These are phyloP conservation scores for Catharanthus roseus DNA, from an alignment of 257 asterid species.

Conservation along the genomic window DNA sequence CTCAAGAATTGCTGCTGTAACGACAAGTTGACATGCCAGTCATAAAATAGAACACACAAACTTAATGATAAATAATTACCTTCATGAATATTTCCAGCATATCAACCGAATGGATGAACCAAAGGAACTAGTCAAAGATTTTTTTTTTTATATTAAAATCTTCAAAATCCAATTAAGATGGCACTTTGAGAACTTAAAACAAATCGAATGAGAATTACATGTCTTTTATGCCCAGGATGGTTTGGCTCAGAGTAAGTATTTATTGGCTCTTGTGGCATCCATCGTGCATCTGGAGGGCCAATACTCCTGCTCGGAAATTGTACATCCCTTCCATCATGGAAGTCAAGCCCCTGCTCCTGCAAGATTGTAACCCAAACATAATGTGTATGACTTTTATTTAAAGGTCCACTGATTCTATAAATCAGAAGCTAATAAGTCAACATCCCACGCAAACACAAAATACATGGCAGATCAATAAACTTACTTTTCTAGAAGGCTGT, in stretches of 20 bases:
- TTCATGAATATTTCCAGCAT: neutral
- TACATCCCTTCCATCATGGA: constrained; percentile 49
- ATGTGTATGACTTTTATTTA: constrained; percentile 9
- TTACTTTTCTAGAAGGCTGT: constrained; percentile 73
- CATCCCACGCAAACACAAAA: constrained; percentile 2
- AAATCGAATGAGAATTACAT: constrained; percentile 34
- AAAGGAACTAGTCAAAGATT: neutral
- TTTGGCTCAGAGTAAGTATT: constrained; percentile 43
- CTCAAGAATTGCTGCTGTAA: constrained; percentile 53
- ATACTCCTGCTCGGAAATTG: constrained; percentile 49
- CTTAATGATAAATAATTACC: neutral
- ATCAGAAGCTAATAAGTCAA: constrained; percentile 1
- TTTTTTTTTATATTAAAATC: neutral
- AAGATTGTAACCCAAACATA: constrained; percentile 3
- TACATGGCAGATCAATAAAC: constrained; percentile 24
- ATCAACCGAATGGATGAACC: neutral
- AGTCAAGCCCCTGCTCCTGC: constrained; percentile 63
- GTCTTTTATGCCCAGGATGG: constrained; percentile 61
- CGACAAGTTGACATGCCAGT: constrained; percentile 10
- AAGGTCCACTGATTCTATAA: neutral
- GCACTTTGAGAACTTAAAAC: neutral
- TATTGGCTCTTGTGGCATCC: constrained; percentile 56
- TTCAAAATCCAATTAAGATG: neutral
- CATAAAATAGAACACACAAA: neutral
- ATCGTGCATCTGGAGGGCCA: constrained; percentile 46